Evolutionary conservation across 2,329 filamentous ascomycete genomes (phyloP), one percentile per base, ranked within the genome.

Genomic region (Fusarium sterilihyphosum): DNA sequence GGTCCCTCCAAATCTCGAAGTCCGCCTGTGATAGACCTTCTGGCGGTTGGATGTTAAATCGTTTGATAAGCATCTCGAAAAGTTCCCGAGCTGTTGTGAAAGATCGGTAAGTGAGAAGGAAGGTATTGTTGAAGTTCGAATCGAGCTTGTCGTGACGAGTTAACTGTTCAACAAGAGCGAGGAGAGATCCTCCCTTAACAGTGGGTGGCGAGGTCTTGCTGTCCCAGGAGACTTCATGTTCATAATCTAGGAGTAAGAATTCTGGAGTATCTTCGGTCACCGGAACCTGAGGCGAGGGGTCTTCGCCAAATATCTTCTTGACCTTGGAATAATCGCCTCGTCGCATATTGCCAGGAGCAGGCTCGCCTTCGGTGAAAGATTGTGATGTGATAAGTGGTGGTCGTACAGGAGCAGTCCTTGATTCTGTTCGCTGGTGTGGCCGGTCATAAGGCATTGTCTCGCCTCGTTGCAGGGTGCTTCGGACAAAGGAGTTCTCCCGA

Each of bases 101-200:
- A 0, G 96, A 99, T 71, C 94, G 90, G 82, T 99, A 99, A 3
- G 96, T 99, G 43, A 99, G 89, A 22, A 99, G 90, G 87, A 99
- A 99, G 2, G 96, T 99, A 79, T 96, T 97, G 85, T 98, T 98
- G 85, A 98, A 98, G 72, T 90, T 96, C 7, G 95, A 94, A 80
- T 98, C 96, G 20, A 98, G 89, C 80, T 97, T 96, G 84, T 99
- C 96, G 80, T 99, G 96, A 56, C 96, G 91, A 22, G 96, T 99
- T 50, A 99, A 88, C 80, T 98, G 96, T 82, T 98, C 96, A 11
- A 98, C 96, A 65, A 99, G 86, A 9, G 94, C 96, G 37, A 94
- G 88, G 26, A 99, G 85, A 2, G 96, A 97, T 53, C 96, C 96
- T 75, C 96, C 96, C 82, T 95, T 96, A 66, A 99, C 89, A 37